Evolutionary conservation across 140 eudicot species (phyloP).

Genomic region (Senecio squalidus): DNA sequence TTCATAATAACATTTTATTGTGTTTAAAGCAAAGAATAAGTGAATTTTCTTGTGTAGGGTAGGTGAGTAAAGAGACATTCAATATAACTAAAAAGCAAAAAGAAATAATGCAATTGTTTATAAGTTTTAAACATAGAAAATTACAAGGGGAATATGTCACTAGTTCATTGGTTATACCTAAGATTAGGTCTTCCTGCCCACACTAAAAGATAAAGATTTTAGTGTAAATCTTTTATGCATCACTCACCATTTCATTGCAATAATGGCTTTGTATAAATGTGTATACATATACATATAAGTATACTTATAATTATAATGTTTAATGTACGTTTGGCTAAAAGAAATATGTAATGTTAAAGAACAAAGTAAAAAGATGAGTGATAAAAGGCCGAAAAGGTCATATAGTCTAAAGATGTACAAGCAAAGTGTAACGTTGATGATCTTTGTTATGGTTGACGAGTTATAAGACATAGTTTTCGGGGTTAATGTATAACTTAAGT

Average conservation of each 20-base stretch:
- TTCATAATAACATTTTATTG: no score
- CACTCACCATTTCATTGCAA: constrained; percentile 1
- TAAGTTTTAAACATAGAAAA: neutral
- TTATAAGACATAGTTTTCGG: neutral
- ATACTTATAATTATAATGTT: no score
- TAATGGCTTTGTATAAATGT: no score
- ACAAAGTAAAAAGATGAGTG: neutral
- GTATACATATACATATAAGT: no score
- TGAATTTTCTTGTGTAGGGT: constrained; percentile 15
- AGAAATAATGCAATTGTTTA: neutral
- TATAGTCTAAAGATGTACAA: no score
- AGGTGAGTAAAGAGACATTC: constrained; percentile 8
- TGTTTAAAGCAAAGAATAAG: no score
- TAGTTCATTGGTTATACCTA: constrained; percentile 19
- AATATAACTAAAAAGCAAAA: neutral
- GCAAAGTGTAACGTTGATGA: neutral
- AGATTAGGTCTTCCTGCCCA: constrained; percentile 30
- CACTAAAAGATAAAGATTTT: constrained; percentile 11
- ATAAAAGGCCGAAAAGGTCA: neutral
- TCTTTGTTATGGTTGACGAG: neutral
- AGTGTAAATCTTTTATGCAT: neutral
- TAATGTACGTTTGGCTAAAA: no score
- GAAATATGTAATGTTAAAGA: no score
- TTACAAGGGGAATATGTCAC: constrained; percentile 12
- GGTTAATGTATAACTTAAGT: neutral